Base-by-base conservation (phyloP, 2,329 filamentous ascomycete genomes). In the Elsinoe perseae region DNA sequence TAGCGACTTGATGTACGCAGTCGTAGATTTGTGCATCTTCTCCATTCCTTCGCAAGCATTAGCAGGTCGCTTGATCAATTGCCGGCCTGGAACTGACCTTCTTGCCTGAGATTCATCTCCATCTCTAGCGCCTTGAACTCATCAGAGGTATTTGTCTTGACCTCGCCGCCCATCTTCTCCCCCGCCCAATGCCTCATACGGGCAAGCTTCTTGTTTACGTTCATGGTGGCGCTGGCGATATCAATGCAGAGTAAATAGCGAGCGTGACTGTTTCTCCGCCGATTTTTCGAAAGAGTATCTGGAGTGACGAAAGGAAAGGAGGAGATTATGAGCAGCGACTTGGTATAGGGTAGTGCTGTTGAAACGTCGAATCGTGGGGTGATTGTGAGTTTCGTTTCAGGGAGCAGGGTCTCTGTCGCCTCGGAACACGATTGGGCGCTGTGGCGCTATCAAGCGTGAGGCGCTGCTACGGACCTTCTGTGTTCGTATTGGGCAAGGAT, bases 111-210 rank as follows among this genome's bases (percentile, higher is more conserved):
- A 57, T 81, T 79, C 90, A 97, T 97, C 74, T 97, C 92, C 56
- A 82, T 78, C 74, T 97, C 91, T 65, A 97, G 75, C 59, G 82
- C 81, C 74, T 88, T 95, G 80, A 97, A 97, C 67, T 96, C 87
- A 54, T 97, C 90, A 0, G 89, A 87, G 61, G 89, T 83, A 69
- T 79, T 83, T 8, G 92, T 96, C 75, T 90, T 93, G 73, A 85
- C 81, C 73, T 96, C 91, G 62, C 82, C 83, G 65, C 92, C 92
- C 88, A 97, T 95, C 74, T 91, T 89, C 76, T 97, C 92, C 64
- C 89, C 89, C 34, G 91, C 89, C 92, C 92, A 97, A 85, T 97
- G 92, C 77, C 92, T 95, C 77, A 95, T 85, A 68, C 92, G 86
- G 74, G 91, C 92, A 69, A 97, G 83, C 71, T 95, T 95, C 79